Evolutionary conservation across 106 monocot genomes (phyloP).

Genomic region (Dendrobium catenatum): DNA sequence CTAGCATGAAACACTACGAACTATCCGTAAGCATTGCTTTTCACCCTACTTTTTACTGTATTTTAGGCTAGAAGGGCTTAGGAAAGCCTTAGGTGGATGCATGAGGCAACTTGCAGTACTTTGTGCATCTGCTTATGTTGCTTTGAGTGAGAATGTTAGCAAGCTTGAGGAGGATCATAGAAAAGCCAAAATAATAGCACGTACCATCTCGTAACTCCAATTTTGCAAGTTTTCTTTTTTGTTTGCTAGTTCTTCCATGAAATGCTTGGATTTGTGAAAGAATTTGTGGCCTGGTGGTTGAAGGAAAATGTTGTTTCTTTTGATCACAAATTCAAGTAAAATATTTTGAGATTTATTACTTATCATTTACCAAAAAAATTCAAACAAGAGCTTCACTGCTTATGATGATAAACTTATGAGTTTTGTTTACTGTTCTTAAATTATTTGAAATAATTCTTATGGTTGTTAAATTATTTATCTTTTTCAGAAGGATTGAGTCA

Average conservation of each 20-base stretch:
- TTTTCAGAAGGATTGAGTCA: constrained; percentile 61
- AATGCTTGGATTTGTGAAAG: background rate
- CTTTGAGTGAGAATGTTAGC: constrained; percentile 54
- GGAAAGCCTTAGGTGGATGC: constrained; percentile 91
- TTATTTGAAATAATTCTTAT: background rate
- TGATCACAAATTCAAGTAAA: too few species aligned
- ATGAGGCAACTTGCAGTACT: constrained; percentile 97
- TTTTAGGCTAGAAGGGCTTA: constrained; percentile 76
- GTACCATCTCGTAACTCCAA: constrained; percentile 17
- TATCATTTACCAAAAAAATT: background rate
- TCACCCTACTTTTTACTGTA: constrained; percentile 2
- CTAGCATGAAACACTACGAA: background rate
- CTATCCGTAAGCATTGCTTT: background rate
- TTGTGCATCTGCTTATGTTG: constrained; percentile 83
- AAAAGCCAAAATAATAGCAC: constrained; percentile 73
- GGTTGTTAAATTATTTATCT: background rate
- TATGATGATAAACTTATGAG: too few species aligned
- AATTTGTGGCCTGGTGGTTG: too few species aligned
- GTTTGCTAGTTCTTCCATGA: background rate
- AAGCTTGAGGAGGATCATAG: constrained; percentile 80
- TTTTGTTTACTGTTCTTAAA: background rate
- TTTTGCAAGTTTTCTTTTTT: background rate
- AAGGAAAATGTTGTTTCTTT: too few species aligned
- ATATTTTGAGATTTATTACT: background rate
- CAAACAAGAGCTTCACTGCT: too few species aligned